A percentile compares a stretch with the other conserved stretches of the same genome.
These are phyloP conservation scores for Ganoderma leucocontextum DNA, from an alignment of 1,284 basidiomycete genomes.

Conservation along the genomic window DNA sequence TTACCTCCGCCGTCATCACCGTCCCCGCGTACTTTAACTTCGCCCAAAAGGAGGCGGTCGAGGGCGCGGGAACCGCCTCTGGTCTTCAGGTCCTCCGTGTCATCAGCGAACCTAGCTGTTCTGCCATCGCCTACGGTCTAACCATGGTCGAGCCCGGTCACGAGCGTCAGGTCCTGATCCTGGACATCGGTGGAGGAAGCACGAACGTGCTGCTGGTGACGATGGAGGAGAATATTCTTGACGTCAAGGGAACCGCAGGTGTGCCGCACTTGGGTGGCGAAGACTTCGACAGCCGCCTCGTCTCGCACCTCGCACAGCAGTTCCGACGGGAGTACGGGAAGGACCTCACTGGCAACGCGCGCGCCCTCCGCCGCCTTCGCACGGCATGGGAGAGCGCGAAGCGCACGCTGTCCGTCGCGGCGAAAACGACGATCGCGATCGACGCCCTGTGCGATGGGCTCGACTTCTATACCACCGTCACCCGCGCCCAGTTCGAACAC, in stretches of 20 bases:
- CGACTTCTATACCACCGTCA: slow-evolving; percentile 98
- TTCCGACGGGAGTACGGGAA: slow-evolving; percentile 99
- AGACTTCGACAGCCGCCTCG: slow-evolving; percentile 98
- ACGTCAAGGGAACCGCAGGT: slow-evolving; percentile 98
- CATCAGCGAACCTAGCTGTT: slow-evolving; percentile 96
- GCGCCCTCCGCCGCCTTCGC: slow-evolving; percentile 96
- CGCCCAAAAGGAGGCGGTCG: slow-evolving; percentile 95
- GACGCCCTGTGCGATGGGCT: slow-evolving; percentile 98
- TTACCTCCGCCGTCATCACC: slow-evolving; percentile 92
- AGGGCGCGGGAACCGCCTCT: slow-evolving; percentile 91
- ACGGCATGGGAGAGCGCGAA: slow-evolving; percentile 99
- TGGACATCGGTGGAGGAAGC: slow-evolving; percentile 98
- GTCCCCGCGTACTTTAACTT: slow-evolving; percentile 99
- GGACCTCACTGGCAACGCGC: slow-evolving; percentile 91
- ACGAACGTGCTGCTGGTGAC: slow-evolving; percentile 99
- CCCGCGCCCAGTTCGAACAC: slow-evolving; percentile 99
- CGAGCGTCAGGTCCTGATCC: slow-evolving; percentile 95
- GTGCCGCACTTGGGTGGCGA: slow-evolving; percentile 99
- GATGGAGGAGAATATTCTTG: slow-evolving; percentile 98
- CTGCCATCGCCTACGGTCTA: slow-evolving; percentile 95
- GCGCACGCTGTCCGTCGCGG: slow-evolving; percentile 96
- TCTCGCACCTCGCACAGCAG: slow-evolving; percentile 98
- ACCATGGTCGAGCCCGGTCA: slow-evolving; percentile 82
- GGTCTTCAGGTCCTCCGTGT: slow-evolving; percentile 95
- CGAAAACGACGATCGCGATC: slow-evolving; percentile 97